phyloP scores from a whole-genome alignment of 768 basidiomycete species.

The Ephemerocybe angulata region DNA sequence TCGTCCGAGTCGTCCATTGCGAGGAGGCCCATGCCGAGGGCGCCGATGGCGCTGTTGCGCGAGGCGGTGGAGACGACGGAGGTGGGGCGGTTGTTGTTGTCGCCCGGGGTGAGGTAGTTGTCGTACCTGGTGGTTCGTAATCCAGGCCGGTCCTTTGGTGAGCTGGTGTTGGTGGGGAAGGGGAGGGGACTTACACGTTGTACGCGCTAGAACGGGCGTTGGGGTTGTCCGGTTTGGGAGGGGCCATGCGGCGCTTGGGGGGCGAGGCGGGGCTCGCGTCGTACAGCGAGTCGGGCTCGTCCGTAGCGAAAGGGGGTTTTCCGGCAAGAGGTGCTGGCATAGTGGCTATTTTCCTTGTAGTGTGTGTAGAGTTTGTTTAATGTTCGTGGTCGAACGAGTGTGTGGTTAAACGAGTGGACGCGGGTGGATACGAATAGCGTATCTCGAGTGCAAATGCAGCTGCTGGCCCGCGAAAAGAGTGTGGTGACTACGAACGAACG shows the following conservation, averaged over 20 bases:
- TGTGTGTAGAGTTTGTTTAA: too few species aligned
- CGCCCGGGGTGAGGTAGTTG: conserved; percentile 41
- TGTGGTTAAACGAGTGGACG: too few species aligned
- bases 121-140: conserved; percentile 47
- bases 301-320: conserved; percentile 40
- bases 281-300: conserved; percentile 62
- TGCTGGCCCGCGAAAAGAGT: too few species aligned
- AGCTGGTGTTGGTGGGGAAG: neutral
- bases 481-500: too few species aligned
- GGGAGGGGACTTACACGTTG: conserved; percentile 53
- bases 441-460: too few species aligned
- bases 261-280: conserved; percentile 35
- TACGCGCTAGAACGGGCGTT: conserved; percentile 61
- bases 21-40: conserved; percentile 36
- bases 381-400: too few species aligned
- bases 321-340: conserved; percentile 5
- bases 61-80: conserved; percentile 6
- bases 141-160: neutral
- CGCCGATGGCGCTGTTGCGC: conserved; percentile 52
- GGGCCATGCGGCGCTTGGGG: conserved; percentile 40
- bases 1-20: conserved; percentile 29
- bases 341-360: too few species aligned
- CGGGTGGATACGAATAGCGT: too few species aligned
- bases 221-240: conserved; percentile 42
- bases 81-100: conserved; percentile 9